Evolutionary conservation across 78 protist genomes (phyloP).

Genomic region (Dictyostelium discoideum): DNA sequence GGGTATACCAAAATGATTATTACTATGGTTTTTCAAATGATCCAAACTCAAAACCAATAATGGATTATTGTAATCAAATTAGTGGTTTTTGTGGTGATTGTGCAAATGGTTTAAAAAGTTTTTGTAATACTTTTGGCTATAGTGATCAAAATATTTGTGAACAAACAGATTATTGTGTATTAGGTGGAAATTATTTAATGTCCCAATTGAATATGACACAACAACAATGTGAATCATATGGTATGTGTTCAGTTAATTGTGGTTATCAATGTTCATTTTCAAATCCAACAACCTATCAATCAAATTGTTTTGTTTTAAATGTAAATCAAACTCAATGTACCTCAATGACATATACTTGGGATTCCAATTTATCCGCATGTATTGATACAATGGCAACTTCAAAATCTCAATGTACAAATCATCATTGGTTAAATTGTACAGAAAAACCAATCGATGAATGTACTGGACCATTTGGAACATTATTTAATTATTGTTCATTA

Average conservation of each 20-base stretch:
- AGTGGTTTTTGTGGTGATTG: conserved; percentile 41
- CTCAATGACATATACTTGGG: not conserved
- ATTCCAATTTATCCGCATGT: not conserved
- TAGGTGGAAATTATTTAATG: not conserved
- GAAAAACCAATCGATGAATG: not conserved
- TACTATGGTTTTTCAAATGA: not conserved
- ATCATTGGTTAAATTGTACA: not conserved
- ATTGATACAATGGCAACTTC: not conserved
- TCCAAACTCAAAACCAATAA: not conserved
- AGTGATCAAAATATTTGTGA: not conserved
- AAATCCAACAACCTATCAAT: not conserved
- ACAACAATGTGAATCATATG: conserved; percentile 1
- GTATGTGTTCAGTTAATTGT: not conserved
- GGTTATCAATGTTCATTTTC: conserved; percentile 37
- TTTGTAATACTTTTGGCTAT: not conserved
- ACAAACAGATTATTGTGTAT: not conserved
- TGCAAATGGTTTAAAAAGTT: not conserved
- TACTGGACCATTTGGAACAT: not conserved
- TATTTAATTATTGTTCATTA: not conserved
- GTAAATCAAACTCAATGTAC: not conserved
- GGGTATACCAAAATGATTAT: not conserved
- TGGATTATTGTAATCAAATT: not conserved
- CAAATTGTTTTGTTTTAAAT: not conserved
- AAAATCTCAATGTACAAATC: not conserved
- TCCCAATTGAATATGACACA: not conserved